A percentile compares a stretch with the other conserved stretches of the same genome.
Evolutionary conservation across 768 basidiomycete genomes (phyloP).

Genomic region (Mycena rebaudengoi): DNA sequence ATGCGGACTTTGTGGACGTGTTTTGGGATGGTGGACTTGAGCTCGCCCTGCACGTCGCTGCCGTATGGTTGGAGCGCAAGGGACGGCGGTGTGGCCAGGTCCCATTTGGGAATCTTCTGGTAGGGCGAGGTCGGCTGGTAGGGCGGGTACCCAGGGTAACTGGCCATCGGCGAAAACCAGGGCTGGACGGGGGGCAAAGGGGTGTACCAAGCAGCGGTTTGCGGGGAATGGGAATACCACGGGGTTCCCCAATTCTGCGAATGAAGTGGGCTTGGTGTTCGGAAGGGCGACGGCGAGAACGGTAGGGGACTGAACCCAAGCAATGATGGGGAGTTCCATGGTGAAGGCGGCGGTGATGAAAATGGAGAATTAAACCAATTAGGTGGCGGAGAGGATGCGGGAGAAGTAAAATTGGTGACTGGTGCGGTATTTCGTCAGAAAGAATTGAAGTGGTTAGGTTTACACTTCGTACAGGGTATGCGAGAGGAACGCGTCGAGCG

Average conservation of each 20-base stretch:
- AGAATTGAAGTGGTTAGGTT: background rate
- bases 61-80: background rate
- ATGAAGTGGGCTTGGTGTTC: background rate
- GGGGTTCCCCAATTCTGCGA: background rate
- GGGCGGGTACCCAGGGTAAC: background rate
- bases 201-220: background rate
- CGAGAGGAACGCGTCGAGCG: constrained; percentile 1
- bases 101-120: constrained; percentile 1
- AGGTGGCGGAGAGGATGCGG: background rate
- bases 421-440: too few relatives aligned
- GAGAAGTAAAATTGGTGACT: too few relatives aligned
- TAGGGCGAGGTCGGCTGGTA: background rate
- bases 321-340: background rate
- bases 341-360: background rate
- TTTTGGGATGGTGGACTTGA: background rate
- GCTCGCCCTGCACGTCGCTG: background rate
- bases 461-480: background rate
- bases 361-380: background rate
- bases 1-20: constrained; percentile 14
- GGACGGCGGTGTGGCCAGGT: background rate
- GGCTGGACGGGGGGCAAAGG: background rate
- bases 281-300: background rate
- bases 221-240: background rate
- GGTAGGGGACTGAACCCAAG: background rate
- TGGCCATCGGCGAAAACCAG: background rate